phyloP scores from a whole-genome alignment of 176 grass and related monocot species.

The Phyllostachys edulis region DNA sequence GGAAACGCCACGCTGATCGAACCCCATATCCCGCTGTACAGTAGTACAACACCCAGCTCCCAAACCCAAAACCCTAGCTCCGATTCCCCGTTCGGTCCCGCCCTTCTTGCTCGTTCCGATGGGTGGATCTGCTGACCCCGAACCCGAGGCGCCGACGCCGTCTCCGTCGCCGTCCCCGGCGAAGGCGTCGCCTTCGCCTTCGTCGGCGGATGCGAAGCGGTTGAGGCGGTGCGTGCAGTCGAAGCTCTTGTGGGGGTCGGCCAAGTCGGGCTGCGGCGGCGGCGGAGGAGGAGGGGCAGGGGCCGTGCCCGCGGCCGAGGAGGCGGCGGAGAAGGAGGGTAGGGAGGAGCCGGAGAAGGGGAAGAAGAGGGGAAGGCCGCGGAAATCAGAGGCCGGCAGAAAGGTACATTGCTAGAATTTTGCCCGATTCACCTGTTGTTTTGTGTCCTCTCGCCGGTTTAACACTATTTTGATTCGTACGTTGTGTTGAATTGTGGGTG shows the following conservation, averaged over 20 bases:
- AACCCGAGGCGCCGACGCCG: conserved; percentile 29
- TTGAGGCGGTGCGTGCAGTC: conserved; percentile 54
- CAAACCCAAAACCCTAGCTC: conserved; percentile 40
- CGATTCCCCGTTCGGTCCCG: background rate
- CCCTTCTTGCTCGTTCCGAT: conserved; percentile 1
- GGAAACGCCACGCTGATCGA: conserved; percentile 41
- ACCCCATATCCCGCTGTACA: background rate
- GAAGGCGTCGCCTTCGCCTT: conserved; percentile 38
- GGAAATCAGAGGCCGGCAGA: conserved; percentile 25
- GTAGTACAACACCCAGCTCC: background rate
- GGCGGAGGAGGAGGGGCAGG: conserved; percentile 1
- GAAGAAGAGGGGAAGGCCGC: conserved; percentile 20
- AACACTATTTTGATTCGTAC: background rate
- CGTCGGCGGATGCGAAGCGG: conserved; percentile 37
- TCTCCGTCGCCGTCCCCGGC: conserved; percentile 25
- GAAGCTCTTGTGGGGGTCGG: conserved; percentile 50
- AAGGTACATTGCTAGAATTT: conserved; percentile 41
- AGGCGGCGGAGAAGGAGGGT: background rate
- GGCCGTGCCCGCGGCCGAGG: conserved; percentile 8
- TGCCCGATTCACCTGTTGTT: background rate
- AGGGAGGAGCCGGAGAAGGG: conserved; percentile 29
- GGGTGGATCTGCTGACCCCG: conserved; percentile 43
- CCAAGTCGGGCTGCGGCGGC: background rate
- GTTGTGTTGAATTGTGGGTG: background rate
- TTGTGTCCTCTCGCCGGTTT: background rate